These are phyloP conservation scores for Aureobasidium musti DNA, from an alignment of 2,329 filamentous ascomycete genomes.

Conservation along the genomic window DNA sequence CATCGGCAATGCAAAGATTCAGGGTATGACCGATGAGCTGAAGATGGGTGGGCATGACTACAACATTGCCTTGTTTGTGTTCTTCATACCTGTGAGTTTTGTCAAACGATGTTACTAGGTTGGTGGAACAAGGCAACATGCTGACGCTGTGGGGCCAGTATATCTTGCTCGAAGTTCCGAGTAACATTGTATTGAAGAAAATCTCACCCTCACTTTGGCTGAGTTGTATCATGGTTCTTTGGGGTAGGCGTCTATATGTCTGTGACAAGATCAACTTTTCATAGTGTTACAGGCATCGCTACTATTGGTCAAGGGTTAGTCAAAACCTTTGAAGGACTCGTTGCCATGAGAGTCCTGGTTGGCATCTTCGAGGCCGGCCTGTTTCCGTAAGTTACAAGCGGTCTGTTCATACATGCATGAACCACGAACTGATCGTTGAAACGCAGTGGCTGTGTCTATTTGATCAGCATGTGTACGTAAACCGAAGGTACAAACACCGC, in stretches of 20 bases:
- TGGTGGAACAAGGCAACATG: not conserved
- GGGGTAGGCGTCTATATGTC: conserved; percentile 30
- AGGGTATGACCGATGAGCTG: conserved; percentile 44
- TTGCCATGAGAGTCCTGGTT: conserved; percentile 41
- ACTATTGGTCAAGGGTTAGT: conserved; percentile 43
- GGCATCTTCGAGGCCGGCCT: conserved; percentile 45
- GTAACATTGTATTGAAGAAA: conserved; percentile 43
- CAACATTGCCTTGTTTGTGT: conserved; percentile 45
- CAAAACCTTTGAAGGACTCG: conserved; percentile 39
- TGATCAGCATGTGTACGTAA: conserved; percentile 42
- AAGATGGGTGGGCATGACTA: conserved; percentile 44
- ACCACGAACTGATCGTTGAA: conserved; percentile 31
- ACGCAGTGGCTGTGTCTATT: conserved; percentile 37
- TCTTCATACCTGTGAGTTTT: conserved; percentile 37
- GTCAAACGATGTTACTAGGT: too few relatives aligned
- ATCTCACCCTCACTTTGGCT: conserved; percentile 42
- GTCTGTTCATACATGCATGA: conserved; percentile 37
- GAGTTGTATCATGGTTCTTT: conserved; percentile 44
- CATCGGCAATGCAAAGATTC: conserved; percentile 47
- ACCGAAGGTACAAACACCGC: too few relatives aligned
- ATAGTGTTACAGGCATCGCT: conserved; percentile 35
- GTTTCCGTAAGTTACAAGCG: conserved; percentile 41
- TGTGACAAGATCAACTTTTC: not conserved
- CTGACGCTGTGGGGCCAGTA: conserved; percentile 24
- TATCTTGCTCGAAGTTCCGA: conserved; percentile 39